Base-by-base conservation (phyloP, 2,329 filamentous ascomycete species). In the Rhynchosporium agropyri region DNA sequence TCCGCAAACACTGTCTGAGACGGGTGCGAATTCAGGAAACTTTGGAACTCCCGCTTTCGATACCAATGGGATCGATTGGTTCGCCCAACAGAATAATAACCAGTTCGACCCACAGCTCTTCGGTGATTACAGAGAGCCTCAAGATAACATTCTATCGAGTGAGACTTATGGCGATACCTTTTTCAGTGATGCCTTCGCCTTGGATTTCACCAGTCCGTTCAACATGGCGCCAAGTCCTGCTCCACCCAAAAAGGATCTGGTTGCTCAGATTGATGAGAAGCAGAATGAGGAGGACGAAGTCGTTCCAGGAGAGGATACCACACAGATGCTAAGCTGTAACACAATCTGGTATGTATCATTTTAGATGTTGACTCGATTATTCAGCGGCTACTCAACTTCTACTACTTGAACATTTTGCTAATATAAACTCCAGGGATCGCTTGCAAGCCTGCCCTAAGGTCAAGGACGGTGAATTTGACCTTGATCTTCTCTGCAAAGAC, bases 91-190 rank as follows among this genome's bases (percentile, higher is more conserved):
- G 74, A 94, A 92, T 71, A 88, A 89, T 62, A 91, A 91, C 61
- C 87, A 90, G 67, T 97, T 98, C 71, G 93, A 98, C 66, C 94
- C 95, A 0, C 87, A 95, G 61, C 81, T 98, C 4, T 98, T 97
- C 75, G 91, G 90, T 60, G 91, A 92, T 70, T 98, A 97, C 77
- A 88, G 95, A 58, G 95, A 99, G 73, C 88, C 92, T 0, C 91
- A 96, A 72, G 90, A 92, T 62, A 94, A 89, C 61, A 83, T 96
- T 13, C 78, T 96, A 8, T 90, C 96, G 13, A 65, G 62, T 15
- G 68, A 72, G 48, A 58, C 65, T 31, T 92, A 96, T 72, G 65
- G 58, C 38, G 67, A 72, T 56, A 83, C 85, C 50, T 73, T 73
- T 65, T 74, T 74, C 60, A 85, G 85, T 68, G 93, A 97, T 69